Evolutionary conservation across 768 basidiomycete genomes (phyloP).

Genomic region (Neoboletus magnificus): DNA sequence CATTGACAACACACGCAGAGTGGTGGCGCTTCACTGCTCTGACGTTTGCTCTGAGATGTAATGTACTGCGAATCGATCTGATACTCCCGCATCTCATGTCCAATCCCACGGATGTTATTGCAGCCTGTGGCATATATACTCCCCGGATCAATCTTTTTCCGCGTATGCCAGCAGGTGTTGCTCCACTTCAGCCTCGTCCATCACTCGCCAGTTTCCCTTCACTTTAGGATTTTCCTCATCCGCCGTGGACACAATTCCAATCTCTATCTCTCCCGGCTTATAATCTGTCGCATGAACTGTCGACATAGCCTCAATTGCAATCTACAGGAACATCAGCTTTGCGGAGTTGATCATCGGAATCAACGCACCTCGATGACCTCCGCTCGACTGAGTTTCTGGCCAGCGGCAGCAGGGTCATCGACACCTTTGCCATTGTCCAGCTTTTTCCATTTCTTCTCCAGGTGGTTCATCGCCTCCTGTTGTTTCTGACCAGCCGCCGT

Average conservation of each 20-base stretch:
- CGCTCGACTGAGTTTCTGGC: conserved; percentile 64
- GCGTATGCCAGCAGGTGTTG: conserved; percentile 79
- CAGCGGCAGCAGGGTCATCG: conserved; percentile 74
- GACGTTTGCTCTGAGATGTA: conserved; percentile 4
- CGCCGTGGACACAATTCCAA: conserved; percentile 82
- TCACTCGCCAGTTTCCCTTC: conserved; percentile 73
- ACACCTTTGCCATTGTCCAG: conserved; percentile 74
- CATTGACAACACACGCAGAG: conserved; percentile 35
- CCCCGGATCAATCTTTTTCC: conserved; percentile 70
- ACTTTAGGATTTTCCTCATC: conserved; percentile 72
- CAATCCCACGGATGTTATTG: neutral
- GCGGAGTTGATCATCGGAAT: neutral
- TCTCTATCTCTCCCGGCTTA: conserved; percentile 93
- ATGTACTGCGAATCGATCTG: conserved; percentile 1
- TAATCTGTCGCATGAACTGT: conserved; percentile 94
- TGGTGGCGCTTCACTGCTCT: conserved; percentile 61
- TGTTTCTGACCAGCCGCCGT: conserved; percentile 96
- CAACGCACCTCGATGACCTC: conserved; percentile 85
- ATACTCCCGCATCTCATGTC: neutral
- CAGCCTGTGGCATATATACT: neutral
- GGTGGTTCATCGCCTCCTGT: conserved; percentile 96
- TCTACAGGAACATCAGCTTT: conserved; percentile 40
- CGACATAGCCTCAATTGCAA: conserved; percentile 93
- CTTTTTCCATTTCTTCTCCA: conserved; percentile 99
- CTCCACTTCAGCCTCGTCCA: conserved; percentile 77